A percentile compares a stretch with the other conserved stretches of the same genome.
phyloP scores from a whole-genome alignment of 2,329 filamentous ascomycete genomes.

The Xylaria digitata region DNA sequence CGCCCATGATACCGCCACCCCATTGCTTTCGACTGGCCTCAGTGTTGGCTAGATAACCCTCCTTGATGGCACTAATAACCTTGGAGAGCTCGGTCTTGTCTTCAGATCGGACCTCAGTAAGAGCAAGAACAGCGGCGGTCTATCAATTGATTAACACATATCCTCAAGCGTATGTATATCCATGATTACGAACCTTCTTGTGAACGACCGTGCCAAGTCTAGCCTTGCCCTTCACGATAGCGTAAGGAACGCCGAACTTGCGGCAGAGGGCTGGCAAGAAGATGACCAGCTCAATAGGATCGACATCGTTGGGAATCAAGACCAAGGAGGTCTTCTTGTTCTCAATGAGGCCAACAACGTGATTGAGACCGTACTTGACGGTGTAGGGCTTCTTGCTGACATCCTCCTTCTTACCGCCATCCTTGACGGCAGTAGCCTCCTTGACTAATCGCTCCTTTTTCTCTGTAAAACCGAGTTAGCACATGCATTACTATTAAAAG shows the following conservation, averaged over 20 bases:
- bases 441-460: slow-evolving; percentile 99
- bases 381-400: slow-evolving; percentile 99
- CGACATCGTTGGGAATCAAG: slow-evolving; percentile 98
- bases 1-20: slow-evolving; percentile 99
- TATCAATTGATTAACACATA: slow-evolving; percentile 56
- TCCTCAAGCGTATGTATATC: background rate
- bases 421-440: slow-evolving; percentile 96
- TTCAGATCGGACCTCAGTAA: slow-evolving; percentile 97
- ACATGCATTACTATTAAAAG: background rate
- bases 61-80: slow-evolving; percentile 95
- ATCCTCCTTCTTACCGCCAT: slow-evolving; percentile 99
- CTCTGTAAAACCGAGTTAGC: slow-evolving; percentile 62
- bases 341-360: slow-evolving; percentile 96
- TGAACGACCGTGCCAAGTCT: slow-evolving; percentile 98
- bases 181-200: slow-evolving; percentile 81
- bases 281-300: slow-evolving; percentile 99
- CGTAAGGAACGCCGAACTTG: slow-evolving; percentile 99
- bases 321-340: slow-evolving; percentile 99
- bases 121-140: slow-evolving; percentile 94
- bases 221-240: slow-evolving; percentile 99
- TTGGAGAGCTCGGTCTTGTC: slow-evolving; percentile 99
- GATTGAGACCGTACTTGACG: slow-evolving; percentile 99
- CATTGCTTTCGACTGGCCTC: slow-evolving; percentile 92
- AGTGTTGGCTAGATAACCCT: slow-evolving; percentile 96
- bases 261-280: slow-evolving; percentile 99